A percentile compares a stretch with the other conserved stretches of the same genome.
These are phyloP conservation scores for Spiraea crenata DNA, from an alignment of 331 rosid genomes.

Conservation along the genomic window DNA sequence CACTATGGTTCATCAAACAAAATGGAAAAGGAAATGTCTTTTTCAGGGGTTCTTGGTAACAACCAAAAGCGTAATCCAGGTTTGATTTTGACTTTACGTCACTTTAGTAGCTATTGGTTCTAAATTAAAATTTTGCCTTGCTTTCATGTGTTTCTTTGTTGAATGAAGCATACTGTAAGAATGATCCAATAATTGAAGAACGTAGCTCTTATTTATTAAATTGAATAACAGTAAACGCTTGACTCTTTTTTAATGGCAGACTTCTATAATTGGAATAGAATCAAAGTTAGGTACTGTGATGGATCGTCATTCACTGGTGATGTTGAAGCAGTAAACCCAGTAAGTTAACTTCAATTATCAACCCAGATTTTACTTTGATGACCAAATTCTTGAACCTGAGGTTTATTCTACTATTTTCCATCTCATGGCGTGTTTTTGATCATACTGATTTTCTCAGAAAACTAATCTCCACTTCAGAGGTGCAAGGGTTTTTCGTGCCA, in stretches of 20 bases:
- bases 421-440: constrained; percentile 1
- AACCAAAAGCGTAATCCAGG: constrained; percentile 63
- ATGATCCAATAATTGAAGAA: background rate
- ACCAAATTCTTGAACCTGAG: background rate
- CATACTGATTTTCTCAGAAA: constrained; percentile 42
- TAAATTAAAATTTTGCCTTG: background rate
- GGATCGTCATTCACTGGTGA: constrained; percentile 95
- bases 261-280: constrained; percentile 85
- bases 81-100: constrained; percentile 17
- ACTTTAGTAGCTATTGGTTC: background rate
- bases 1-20: constrained; percentile 77
- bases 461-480: constrained; percentile 91
- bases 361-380: constrained; percentile 1
- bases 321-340: constrained; percentile 78
- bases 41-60: constrained; percentile 73
- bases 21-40: constrained; percentile 62
- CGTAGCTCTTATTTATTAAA: no score
- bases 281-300: constrained; percentile 91
- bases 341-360: constrained; percentile 38
- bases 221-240: background rate
- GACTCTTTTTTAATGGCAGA: constrained; percentile 38
- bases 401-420: background rate
- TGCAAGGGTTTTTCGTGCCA: constrained; percentile 72
- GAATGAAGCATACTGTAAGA: background rate
- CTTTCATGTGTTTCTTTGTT: background rate